Conservation (phyloP, 768 basidiomycete species). For the Podaxis sp. region DNA sequence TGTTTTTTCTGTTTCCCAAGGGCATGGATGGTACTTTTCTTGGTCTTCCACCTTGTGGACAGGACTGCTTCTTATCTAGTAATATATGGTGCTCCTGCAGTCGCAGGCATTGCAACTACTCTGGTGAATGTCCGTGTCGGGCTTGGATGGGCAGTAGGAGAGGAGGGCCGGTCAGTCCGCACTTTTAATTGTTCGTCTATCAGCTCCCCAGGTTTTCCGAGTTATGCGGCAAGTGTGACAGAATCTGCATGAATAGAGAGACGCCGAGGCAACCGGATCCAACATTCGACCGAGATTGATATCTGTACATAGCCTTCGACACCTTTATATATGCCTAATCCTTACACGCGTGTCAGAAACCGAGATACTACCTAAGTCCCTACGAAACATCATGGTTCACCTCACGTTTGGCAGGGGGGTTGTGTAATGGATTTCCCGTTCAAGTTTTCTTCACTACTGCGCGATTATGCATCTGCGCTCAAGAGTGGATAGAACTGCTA, state of each 20-base stretch:
- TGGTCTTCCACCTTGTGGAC: not conserved
- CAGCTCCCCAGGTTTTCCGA: not conserved
- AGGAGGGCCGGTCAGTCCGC: not conserved
- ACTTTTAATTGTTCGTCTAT: not conserved
- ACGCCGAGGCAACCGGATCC: not conserved
- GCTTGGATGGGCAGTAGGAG: conserved; percentile 7
- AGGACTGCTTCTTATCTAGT: not conserved
- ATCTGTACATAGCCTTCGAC: too few species aligned
- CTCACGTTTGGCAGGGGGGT: not conserved
- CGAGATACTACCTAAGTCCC: too few species aligned
- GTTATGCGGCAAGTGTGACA: not conserved
- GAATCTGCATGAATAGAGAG: not conserved
- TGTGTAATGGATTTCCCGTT: not conserved
- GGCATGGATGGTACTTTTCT: not conserved
- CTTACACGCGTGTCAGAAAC: too few species aligned
- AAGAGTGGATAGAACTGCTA: too few species aligned
- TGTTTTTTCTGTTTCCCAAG: not conserved
- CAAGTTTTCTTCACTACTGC: not conserved
- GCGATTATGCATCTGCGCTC: too few species aligned
- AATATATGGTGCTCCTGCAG: not conserved
- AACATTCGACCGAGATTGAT: too few species aligned
- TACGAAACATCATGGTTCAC: not conserved
- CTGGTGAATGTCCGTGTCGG: conserved; percentile 6
- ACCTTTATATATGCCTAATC: too few species aligned
- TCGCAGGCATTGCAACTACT: not conserved